phyloP scores from a whole-genome alignment of 2,329 filamentous ascomycete species.

The Trichoderma cornu-damae region DNA sequence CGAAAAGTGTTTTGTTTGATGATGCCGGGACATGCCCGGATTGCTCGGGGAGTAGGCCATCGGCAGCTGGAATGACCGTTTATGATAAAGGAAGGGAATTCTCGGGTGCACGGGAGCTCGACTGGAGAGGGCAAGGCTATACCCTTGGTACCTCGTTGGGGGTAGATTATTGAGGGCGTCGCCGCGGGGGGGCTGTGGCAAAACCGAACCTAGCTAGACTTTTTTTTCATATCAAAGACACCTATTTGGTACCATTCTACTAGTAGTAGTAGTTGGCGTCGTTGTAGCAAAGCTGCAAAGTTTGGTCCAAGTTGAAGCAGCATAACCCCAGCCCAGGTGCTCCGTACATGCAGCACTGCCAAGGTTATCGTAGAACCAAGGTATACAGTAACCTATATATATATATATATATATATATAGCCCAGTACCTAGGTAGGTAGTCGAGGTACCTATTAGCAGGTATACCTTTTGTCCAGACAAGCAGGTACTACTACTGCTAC shows the following conservation, averaged over 20 bases:
- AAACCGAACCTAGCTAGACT: conserved; percentile 35
- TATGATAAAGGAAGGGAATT: conserved; percentile 34
- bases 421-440: too few relatives aligned
- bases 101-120: conserved; percentile 35
- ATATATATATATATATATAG: too few relatives aligned
- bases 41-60: conserved; percentile 8
- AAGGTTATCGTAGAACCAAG: too few relatives aligned
- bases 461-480: too few relatives aligned
- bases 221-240: conserved; percentile 27
- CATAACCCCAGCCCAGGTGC: too few relatives aligned
- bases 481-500: too few relatives aligned
- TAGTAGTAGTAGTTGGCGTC: too few relatives aligned
- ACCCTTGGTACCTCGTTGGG: conserved; percentile 29
- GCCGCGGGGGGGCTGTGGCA: conserved; percentile 30
- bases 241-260: conserved; percentile 19
- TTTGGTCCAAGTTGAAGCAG: too few relatives aligned
- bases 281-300: too few relatives aligned
- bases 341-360: too few relatives aligned
- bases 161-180: conserved; percentile 31
- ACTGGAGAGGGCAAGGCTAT: conserved; percentile 31
- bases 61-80: conserved; percentile 35
- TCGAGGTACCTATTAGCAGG: too few relatives aligned
- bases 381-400: too few relatives aligned
- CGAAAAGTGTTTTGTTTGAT: conserved; percentile 23
- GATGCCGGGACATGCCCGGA: conserved; percentile 16